These are phyloP conservation scores for Camellia japonica DNA, from an alignment of 148 eudicot genomes.

Conservation along the genomic window DNA sequence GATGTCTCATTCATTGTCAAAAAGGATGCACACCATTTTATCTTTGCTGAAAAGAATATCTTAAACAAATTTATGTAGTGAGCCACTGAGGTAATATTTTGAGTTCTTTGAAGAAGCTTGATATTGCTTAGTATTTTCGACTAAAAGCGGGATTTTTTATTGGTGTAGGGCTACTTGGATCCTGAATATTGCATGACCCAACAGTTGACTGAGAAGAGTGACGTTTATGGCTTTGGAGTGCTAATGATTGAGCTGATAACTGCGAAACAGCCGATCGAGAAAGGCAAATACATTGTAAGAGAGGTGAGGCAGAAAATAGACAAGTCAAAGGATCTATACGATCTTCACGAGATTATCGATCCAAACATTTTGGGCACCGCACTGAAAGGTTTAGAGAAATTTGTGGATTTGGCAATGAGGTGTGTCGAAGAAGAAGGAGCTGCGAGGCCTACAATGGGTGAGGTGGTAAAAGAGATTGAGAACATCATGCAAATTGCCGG, in stretches of 20 bases:
- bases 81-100: too few species aligned
- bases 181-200: slow-evolving; percentile 80
- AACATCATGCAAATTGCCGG: slow-evolving; percentile 48
- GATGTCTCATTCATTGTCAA: too few species aligned
- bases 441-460: slow-evolving; percentile 65
- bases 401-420: slow-evolving; percentile 57
- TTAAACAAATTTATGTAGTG: too few species aligned
- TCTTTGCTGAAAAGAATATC: too few species aligned
- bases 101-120: too few species aligned
- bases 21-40: too few species aligned
- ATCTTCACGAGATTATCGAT: slow-evolving; percentile 52
- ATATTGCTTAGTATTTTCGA: too few species aligned
- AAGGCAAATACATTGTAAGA: slow-evolving; percentile 65
- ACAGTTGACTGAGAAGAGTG: slow-evolving; percentile 77
- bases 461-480: slow-evolving; percentile 78
- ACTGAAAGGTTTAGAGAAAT: slow-evolving; percentile 52
- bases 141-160: too few species aligned
- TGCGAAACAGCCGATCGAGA: slow-evolving; percentile 59
- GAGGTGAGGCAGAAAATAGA: slow-evolving; percentile 46
- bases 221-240: too few species aligned
- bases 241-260: slow-evolving; percentile 65
- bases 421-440: slow-evolving; percentile 56
- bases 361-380: slow-evolving; percentile 31
- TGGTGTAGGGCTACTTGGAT: too few species aligned
- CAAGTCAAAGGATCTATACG: slow-evolving; percentile 42